Base-by-base conservation (phyloP, 352 stramenopile species). In the Pythium aristosporum region DNA sequence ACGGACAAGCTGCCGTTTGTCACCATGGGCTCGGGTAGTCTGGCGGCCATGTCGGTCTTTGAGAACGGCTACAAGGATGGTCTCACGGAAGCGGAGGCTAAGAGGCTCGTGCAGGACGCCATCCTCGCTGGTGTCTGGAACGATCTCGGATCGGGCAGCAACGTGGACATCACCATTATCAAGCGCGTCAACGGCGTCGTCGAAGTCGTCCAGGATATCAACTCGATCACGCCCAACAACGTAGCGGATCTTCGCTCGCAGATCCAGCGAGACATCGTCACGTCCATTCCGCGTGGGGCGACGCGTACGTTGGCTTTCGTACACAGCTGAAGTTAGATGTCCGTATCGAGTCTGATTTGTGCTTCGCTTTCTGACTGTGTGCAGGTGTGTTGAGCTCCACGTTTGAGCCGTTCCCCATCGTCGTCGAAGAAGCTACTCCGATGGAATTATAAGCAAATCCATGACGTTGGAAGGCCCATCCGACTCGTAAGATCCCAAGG, bases 121-220 rank as follows among this genome's bases (percentile, higher is more conserved):
- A 99, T 99, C 67, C 67, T 97, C 20, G 96, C 97, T 1, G 97
- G 97, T 76, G 91, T 99, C 66, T 99, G 98, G 75, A 99, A 99
- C 78, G 97, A 99, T 77, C 76, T 99, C 39, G 97, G 97, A 49
- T 98, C 87, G 52, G 97, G 97, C 30, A 97, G 79, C 71, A 99
- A 99, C 82, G 93, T 98, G 44, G 96, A 99, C 70, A 74, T 98
- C 46, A 98, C 88, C 65, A 92, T 98, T 39, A 98, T 99, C 75
- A 91, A 97, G 65, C 92, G 78, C 57, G 76, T 91, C 69, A 79
- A 93, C 62, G 71, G 77, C 86, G 81, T 88, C 54, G 84, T 92
- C 30, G 81, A 92, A 68, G 85, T 92, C 37, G 75, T 92, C 57
- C 90, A 97, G 68, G 85, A 95, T 53, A 88, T 96, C 73, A 96